Conservation (phyloP, 2,329 filamentous ascomycete genomes). For the Pseudogymnoascus sp. region DNA sequence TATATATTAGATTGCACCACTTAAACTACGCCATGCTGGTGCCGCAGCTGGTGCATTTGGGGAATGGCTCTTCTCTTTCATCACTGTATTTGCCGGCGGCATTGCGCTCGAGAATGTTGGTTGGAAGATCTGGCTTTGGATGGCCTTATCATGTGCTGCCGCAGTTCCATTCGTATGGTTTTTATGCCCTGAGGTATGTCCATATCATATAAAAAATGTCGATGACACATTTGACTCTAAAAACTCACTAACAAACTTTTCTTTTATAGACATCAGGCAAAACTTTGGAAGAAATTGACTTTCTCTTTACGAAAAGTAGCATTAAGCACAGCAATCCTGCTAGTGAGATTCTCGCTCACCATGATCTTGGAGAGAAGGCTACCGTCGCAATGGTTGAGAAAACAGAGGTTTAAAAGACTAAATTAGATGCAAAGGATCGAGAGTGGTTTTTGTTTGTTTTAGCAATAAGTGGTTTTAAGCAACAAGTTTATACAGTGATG, state of each 20-base stretch:
- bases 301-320: conserved; percentile 10
- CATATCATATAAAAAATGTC: background rate
- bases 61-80: conserved; percentile 31
- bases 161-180: conserved; percentile 16
- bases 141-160: conserved; percentile 26
- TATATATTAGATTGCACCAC: conserved; percentile 27
- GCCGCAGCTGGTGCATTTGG: conserved; percentile 30
- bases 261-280: conserved; percentile 13
- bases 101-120: conserved; percentile 30
- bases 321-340: background rate
- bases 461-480: background rate
- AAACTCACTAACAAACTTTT: background rate
- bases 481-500: background rate
- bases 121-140: conserved; percentile 34
- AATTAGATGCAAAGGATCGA: background rate
- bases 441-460: background rate
- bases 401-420: background rate
- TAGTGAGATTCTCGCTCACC: background rate
- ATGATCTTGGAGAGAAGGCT: background rate
- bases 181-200: conserved; percentile 13
- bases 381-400: background rate
- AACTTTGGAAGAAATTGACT: conserved; percentile 16
- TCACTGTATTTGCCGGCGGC: conserved; percentile 31
- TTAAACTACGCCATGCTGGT: conserved; percentile 31
- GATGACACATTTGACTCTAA: background rate